Base-by-base conservation (phyloP, 2,329 filamentous ascomycete species). In the Verticillium nubilum region DNA sequence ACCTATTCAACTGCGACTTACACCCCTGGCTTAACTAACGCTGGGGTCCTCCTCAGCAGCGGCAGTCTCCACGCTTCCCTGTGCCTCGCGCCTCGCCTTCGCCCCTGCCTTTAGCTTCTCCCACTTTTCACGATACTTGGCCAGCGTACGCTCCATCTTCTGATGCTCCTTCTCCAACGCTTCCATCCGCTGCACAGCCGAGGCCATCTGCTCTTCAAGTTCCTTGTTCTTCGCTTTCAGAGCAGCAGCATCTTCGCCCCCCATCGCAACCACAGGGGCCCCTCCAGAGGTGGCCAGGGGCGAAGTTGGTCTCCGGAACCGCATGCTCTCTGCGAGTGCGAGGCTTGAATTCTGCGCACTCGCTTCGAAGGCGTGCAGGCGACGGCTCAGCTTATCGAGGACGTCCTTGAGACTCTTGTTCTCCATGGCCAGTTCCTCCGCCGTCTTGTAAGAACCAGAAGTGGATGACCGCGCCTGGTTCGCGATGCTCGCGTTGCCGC, bases 291-390 rank as follows among this genome's bases (percentile, higher is more conserved):
- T 52, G n/a, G 47, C 37, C n/a, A 57, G 27, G 2, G 85, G 84
- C 37, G 84, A 86, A 4, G 78, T 78, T 1, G 84, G 83, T 15
- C 81, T 77, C 74, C 85, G 82, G 5, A 88, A 72, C n/a, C 85
- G 79, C 70, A 86, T 87, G 66, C 91, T 96, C 71, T 97, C 92
- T 15, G 93, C 91, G 33, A 98, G 82, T 3, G 92, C 91, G 74
- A 93, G 85, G 58, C 89, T 91, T 37, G 90, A 93, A 63, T 88
- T 92, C 74, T 98, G 95, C 0, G 92, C 92, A 67, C 91, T 93
- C 42, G 92, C 88, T 74, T 99, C 94, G 76, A 97, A 99, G 63
- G 92, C 89, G 67, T 95, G 90, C n/a, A 99, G 83, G 0, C 94
- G 86, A 67, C 89, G 91, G 63, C 90, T 91, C 35, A 97, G 83